Percentiles rank a stretch among this genome's conserved stretches.
phyloP scores from a whole-genome alignment of 305 asterid genomes.

The Fraxinus albicans region DNA sequence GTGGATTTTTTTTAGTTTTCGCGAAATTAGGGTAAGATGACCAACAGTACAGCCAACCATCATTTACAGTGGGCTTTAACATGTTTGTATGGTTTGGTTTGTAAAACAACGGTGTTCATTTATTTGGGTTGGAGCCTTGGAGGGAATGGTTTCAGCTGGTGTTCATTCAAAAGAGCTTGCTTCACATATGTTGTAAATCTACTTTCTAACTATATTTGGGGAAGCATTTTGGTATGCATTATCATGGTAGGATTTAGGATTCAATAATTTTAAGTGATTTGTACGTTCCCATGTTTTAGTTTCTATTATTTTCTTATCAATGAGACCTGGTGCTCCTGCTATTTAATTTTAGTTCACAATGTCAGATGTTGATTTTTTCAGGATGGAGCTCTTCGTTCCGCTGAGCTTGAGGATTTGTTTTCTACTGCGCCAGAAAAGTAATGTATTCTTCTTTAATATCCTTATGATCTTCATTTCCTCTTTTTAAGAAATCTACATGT shows the following conservation, averaged over 20 bases:
- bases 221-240: constrained; percentile 3
- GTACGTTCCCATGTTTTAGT: constrained; percentile 1
- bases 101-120: not conserved
- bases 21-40: not conserved
- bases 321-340: constrained; percentile 14
- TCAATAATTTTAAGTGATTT: constrained; percentile 15
- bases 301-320: constrained; percentile 7
- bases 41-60: not conserved
- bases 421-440: constrained; percentile 98
- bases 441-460: constrained; percentile 25
- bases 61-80: not conserved
- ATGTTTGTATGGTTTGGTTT: not conserved
- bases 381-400: constrained; percentile 85
- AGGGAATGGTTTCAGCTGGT: not conserved
- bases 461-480: not conserved
- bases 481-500: constrained; percentile 35
- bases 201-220: not conserved
- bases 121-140: not conserved
- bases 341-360: constrained; percentile 1
- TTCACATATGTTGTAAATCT: not conserved
- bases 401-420: constrained; percentile 89
- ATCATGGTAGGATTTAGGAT: not conserved
- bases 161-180: not conserved
- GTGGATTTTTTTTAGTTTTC: not conserved
- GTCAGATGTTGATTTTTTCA: constrained; percentile 31